These are phyloP conservation scores for Bruguiera gymnorhiza DNA, from an alignment of 345 rosid species.

Conservation along the genomic window DNA sequence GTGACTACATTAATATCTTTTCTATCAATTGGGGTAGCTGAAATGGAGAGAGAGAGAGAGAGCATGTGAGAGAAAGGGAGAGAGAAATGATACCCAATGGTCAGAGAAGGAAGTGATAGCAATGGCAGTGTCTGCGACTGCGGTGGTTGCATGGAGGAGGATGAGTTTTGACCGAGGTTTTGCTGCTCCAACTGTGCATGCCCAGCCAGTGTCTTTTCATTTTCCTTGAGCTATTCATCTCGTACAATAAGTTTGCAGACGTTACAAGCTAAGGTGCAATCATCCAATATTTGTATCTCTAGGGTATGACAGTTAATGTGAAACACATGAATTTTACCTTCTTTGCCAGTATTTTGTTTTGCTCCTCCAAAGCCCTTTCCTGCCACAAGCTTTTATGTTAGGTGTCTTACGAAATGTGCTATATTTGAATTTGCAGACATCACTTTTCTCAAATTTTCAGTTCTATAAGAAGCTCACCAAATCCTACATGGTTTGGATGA, in stretches of 20 bases:
- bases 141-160: constrained; percentile 20
- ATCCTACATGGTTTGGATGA: too few relatives aligned
- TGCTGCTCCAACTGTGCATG: constrained; percentile 32
- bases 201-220: constrained; percentile 32
- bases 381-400: constrained; percentile 26
- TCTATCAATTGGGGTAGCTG: too few relatives aligned
- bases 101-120: constrained; percentile 29
- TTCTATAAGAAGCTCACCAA: too few relatives aligned
- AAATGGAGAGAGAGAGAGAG: not conserved
- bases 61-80: not conserved
- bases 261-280: too few relatives aligned
- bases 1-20: too few relatives aligned
- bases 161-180: constrained; percentile 24
- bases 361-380: constrained; percentile 56
- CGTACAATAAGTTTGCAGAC: too few relatives aligned
- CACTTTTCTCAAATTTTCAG: too few relatives aligned
- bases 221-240: constrained; percentile 32
- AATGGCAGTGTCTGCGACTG: constrained; percentile 5
- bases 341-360: constrained; percentile 49
- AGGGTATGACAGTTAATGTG: too few relatives aligned
- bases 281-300: too few relatives aligned
- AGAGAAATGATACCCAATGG: constrained; percentile 41
- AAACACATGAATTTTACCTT: constrained; percentile 38
- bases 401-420: not conserved
- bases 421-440: too few relatives aligned